These are phyloP conservation scores for Glycine tomentella DNA, from an alignment of 306 rosid genomes.

Conservation along the genomic window DNA sequence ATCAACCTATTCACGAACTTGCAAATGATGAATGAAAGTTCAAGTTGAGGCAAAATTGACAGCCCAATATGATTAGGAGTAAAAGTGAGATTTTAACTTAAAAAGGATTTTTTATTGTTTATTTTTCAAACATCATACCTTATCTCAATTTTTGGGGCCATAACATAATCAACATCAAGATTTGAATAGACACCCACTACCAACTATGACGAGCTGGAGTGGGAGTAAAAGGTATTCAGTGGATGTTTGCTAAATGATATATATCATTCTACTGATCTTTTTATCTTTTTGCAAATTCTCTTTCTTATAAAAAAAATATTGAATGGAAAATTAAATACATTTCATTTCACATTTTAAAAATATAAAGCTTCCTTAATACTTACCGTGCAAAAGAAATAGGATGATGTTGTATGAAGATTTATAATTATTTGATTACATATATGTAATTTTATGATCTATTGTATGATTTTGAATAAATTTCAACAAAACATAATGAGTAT, in stretches of 20 bases:
- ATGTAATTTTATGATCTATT: no score
- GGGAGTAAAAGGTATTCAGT: background rate
- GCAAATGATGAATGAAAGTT: conserved; percentile 2
- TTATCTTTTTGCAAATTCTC: no score
- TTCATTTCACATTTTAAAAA: no score
- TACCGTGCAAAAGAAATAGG: no score
- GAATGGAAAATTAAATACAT: no score
- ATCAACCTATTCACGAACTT: background rate
- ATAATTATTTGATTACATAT: no score
- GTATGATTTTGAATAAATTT: no score
- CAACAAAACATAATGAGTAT: no score
- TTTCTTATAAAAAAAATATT: no score
- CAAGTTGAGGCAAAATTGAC: background rate
- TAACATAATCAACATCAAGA: background rate
- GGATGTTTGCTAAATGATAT: background rate
- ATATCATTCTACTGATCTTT: no score
- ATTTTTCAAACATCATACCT: background rate
- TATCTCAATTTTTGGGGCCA: background rate
- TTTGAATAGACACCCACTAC: background rate
- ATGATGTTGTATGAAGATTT: no score
- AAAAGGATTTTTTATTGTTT: background rate
- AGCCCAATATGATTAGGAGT: conserved; percentile 6
- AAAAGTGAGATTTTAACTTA: conserved; percentile 11
- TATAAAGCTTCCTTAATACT: no score
- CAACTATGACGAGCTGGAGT: background rate